A percentile compares a stretch with the other conserved stretches of the same genome.
phyloP scores from a whole-genome alignment of 2,329 filamentous ascomycete genomes.

The Metarhizium guizhouense region DNA sequence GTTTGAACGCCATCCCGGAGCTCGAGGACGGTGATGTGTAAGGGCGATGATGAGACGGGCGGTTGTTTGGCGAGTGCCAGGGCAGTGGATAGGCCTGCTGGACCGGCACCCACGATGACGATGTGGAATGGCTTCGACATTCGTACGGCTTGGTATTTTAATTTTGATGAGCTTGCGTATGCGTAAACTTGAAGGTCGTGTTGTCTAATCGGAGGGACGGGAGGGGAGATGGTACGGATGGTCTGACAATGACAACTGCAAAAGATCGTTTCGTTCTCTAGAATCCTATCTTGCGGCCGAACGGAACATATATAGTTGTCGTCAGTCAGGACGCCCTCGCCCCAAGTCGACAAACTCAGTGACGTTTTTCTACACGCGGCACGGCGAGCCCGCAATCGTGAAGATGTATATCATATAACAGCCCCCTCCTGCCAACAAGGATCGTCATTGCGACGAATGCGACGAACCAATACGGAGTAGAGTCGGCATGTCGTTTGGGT shows the following conservation, averaged over 20 bases:
- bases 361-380: neutral
- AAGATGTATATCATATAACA: too few relatives aligned
- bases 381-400: neutral
- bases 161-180: neutral
- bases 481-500: too few relatives aligned
- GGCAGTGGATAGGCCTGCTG: constrained; percentile 40
- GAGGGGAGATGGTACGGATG: too few relatives aligned
- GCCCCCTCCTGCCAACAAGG: too few relatives aligned
- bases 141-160: neutral
- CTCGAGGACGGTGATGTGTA: constrained; percentile 35
- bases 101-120: constrained; percentile 41
- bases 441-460: neutral
- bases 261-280: too few relatives aligned
- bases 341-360: neutral
- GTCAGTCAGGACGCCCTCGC: too few relatives aligned
- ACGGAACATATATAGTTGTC: neutral
- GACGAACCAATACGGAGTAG: neutral
- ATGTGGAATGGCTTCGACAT: constrained; percentile 7
- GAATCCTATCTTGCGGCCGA: neutral
- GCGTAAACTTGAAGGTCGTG: too few relatives aligned
- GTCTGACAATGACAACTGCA: too few relatives aligned
- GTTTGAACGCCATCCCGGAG: constrained; percentile 34
- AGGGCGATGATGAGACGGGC: constrained; percentile 17
- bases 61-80: constrained; percentile 34
- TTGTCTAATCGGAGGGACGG: too few relatives aligned